These are phyloP conservation scores for Friedmanniomyces endolithicus DNA, from an alignment of 495 filamentous ascomycete genomes.

Conservation along the genomic window DNA sequence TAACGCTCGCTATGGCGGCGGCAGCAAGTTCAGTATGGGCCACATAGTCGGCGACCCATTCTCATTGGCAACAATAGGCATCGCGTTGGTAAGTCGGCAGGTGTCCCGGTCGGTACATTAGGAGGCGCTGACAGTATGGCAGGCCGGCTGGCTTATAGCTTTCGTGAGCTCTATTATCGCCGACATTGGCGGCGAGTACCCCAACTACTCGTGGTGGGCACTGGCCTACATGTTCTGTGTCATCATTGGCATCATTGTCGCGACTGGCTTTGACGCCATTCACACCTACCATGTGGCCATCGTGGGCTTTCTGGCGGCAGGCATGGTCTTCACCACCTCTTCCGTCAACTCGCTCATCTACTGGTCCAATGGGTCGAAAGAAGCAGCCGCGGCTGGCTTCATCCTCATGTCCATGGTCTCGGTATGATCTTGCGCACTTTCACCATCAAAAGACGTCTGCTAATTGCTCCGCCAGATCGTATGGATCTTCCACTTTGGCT, in stretches of 20 bases:
- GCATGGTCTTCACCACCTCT: conserved; percentile 70
- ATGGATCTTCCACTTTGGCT: conserved; percentile 99
- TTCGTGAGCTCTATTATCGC: conserved; percentile 77
- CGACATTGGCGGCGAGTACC: conserved; percentile 47
- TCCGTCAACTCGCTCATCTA: conserved; percentile 76
- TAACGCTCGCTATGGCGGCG: conserved; percentile 28
- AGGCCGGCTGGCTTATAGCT: conserved; percentile 91
- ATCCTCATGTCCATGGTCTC: conserved; percentile 93
- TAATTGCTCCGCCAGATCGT: conserved; percentile 52
- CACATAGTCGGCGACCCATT: conserved; percentile 95
- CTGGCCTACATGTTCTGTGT: conserved; percentile 72
- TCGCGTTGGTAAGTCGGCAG: conserved; percentile 59
- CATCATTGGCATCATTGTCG: conserved; percentile 65
- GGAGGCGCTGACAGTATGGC: conserved; percentile 1
- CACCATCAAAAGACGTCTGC: neutral
- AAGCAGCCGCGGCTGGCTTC: conserved; percentile 84
- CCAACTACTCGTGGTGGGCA: conserved; percentile 84
- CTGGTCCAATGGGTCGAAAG: conserved; percentile 49
- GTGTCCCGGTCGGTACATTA: neutral
- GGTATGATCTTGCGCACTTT: conserved; percentile 37
- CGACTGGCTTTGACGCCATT: conserved; percentile 68
- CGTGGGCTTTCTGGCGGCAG: conserved; percentile 72
- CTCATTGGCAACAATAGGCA: conserved; percentile 84
- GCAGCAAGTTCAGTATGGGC: conserved; percentile 55
- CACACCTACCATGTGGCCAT: conserved; percentile 86